phyloP scores from a whole-genome alignment of 495 filamentous ascomycete genomes.

The Terfezia claveryi region DNA sequence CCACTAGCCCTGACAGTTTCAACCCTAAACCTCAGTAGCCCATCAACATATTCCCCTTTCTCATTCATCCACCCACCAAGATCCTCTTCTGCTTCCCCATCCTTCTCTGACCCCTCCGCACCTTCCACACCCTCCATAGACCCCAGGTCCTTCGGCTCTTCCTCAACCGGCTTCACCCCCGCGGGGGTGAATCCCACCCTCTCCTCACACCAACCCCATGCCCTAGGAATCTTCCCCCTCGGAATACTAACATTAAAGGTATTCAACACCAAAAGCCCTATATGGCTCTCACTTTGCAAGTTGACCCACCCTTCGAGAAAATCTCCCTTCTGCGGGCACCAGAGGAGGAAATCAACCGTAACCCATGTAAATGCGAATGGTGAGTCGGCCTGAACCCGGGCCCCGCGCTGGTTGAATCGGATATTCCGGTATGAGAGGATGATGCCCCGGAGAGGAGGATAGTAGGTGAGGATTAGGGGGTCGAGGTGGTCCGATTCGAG shows the following conservation, averaged over 20 bases:
- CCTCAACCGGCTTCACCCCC: slow-evolving; percentile 16
- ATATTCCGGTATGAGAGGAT: slow-evolving; percentile 47
- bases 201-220: slow-evolving; percentile 39
- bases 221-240: slow-evolving; percentile 37
- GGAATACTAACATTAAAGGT: slow-evolving; percentile 54
- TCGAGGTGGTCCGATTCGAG: slow-evolving; percentile 40
- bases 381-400: slow-evolving; percentile 25
- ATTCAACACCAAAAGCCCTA: slow-evolving; percentile 51
- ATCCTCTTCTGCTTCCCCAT: slow-evolving; percentile 22
- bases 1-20: slow-evolving; percentile 38
- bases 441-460: slow-evolving; percentile 44
- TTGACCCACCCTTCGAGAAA: slow-evolving; percentile 45
- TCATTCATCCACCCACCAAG: slow-evolving; percentile 40
- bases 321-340: slow-evolving; percentile 36
- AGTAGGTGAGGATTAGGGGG: slow-evolving; percentile 53
- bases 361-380: slow-evolving; percentile 34
- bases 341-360: slow-evolving; percentile 50
- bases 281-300: slow-evolving; percentile 46
- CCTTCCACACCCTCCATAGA: slow-evolving; percentile 1
- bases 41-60: slow-evolving; percentile 38
- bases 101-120: slow-evolving; percentile 9
- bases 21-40: slow-evolving; percentile 38
- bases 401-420: slow-evolving; percentile 13
- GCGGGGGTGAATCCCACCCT: slow-evolving; percentile 20
- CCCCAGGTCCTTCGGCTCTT: neutral